These are phyloP conservation scores for Xerocomellus intermedius DNA, from an alignment of 768 basidiomycete species.

Conservation along the genomic window DNA sequence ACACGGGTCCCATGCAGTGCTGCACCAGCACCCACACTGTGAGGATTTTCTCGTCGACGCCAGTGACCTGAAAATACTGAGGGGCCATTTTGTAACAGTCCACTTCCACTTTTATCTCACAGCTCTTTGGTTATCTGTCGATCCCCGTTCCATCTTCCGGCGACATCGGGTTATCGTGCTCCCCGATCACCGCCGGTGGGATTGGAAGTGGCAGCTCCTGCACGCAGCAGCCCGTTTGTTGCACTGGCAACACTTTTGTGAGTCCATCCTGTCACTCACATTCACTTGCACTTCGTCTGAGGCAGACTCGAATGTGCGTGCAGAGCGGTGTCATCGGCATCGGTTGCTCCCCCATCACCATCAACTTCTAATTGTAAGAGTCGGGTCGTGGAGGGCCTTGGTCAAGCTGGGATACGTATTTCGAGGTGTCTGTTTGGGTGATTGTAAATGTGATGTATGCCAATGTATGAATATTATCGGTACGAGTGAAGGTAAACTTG, in stretches of 20 bases:
- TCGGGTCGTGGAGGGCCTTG: not conserved
- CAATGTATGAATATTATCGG: no score
- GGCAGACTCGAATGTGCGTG: not conserved
- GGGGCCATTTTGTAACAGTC: not conserved
- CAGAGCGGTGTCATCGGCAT: not conserved
- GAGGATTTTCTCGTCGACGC: not conserved
- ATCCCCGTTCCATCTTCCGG: not conserved
- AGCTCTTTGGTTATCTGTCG: not conserved
- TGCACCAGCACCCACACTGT: not conserved
- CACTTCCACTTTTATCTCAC: not conserved
- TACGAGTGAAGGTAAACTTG: no score
- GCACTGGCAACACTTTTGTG: not conserved
- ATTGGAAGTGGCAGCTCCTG: not conserved
- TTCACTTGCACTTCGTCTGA: not conserved
- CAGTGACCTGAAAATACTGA: not conserved
- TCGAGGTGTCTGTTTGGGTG: not conserved
- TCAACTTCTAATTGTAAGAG: not conserved
- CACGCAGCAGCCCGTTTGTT: conserved; percentile 1
- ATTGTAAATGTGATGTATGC: not conserved
- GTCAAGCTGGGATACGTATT: not conserved
- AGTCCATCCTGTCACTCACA: not conserved
- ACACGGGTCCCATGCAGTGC: conserved; percentile 36
- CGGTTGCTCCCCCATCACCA: conserved; percentile 1
- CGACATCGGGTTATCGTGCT: not conserved
- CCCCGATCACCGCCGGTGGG: not conserved